Conservation (phyloP, 1,284 basidiomycete genomes). For the Tylopilus sp. region DNA sequence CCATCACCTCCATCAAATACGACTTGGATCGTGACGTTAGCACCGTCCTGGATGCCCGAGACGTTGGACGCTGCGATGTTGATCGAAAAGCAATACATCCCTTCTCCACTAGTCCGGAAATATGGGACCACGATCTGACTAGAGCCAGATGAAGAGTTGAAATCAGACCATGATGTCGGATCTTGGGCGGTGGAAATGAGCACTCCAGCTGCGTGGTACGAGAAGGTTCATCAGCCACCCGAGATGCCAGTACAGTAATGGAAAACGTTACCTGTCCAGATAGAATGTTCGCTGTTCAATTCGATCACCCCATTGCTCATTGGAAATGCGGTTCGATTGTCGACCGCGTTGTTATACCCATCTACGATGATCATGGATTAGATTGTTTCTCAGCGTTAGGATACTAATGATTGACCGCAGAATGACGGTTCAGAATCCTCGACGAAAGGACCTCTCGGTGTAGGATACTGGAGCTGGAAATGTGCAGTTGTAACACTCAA, state of each 20-base stretch:
- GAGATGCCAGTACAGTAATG: not conserved
- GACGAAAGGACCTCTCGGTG: conserved; percentile 65
- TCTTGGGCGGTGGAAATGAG: conserved; percentile 56
- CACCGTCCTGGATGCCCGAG: conserved; percentile 56
- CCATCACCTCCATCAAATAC: conserved; percentile 65
- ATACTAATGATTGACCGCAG: conserved; percentile 56
- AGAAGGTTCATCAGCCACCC: conserved; percentile 12
- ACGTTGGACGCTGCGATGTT: conserved; percentile 58
- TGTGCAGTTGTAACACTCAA: conserved; percentile 61
- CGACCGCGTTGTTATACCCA: conserved; percentile 55
- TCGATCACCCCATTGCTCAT: conserved; percentile 57
- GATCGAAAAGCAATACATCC: conserved; percentile 65
- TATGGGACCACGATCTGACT: conserved; percentile 50
- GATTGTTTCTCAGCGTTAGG: not conserved
- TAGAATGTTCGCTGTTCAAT: conserved; percentile 53
- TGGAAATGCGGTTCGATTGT: conserved; percentile 67
- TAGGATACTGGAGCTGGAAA: conserved; percentile 70
- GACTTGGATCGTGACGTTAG: conserved; percentile 61
- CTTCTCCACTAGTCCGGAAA: conserved; percentile 57
- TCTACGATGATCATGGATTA: conserved; percentile 43
- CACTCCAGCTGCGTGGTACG: conserved; percentile 47
- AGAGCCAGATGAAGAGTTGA: conserved; percentile 52
- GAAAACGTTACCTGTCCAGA: conserved; percentile 50
- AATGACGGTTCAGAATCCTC: conserved; percentile 61
- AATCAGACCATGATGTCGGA: conserved; percentile 66